These are phyloP conservation scores for Polyporus arcularius DNA, from an alignment of 768 basidiomycete genomes.

Conservation along the genomic window DNA sequence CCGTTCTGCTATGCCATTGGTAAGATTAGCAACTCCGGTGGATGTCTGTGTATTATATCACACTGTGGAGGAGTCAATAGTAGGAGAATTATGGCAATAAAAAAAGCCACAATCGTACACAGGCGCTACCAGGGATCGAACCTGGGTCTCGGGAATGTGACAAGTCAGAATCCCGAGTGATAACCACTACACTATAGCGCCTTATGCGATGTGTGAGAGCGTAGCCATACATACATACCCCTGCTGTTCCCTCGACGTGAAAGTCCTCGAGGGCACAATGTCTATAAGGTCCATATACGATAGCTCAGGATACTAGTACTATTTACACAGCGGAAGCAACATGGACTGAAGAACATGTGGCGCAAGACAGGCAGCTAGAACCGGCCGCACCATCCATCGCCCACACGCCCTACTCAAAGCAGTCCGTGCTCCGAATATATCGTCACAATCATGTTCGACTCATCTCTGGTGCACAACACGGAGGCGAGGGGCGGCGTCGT, in stretches of 20 bases:
- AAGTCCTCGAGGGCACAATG: too few species aligned
- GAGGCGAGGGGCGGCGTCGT: too few species aligned
- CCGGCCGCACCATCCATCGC: background rate
- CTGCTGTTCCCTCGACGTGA: too few species aligned
- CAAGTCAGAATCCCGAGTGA: constrained; percentile 18
- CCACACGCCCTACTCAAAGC: background rate
- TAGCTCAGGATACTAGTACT: background rate
- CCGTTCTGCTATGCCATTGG: constrained; percentile 7
- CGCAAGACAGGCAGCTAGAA: background rate
- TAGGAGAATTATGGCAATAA: background rate
- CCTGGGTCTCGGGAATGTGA: constrained; percentile 19
- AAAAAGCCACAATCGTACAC: background rate
- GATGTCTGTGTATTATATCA: too few species aligned
- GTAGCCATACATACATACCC: too few species aligned
- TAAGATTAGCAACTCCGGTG: background rate
- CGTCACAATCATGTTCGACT: too few species aligned
- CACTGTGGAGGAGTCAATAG: background rate
- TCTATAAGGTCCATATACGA: background rate
- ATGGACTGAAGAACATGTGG: background rate
- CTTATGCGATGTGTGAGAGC: background rate
- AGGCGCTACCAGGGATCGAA: constrained; percentile 23
- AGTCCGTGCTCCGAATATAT: background rate
- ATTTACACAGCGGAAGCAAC: background rate
- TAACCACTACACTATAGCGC: constrained; percentile 23
- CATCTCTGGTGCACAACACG: too few species aligned